Base-by-base conservation (phyloP, 768 basidiomycete species). In the Amanita exitialis region DNA sequence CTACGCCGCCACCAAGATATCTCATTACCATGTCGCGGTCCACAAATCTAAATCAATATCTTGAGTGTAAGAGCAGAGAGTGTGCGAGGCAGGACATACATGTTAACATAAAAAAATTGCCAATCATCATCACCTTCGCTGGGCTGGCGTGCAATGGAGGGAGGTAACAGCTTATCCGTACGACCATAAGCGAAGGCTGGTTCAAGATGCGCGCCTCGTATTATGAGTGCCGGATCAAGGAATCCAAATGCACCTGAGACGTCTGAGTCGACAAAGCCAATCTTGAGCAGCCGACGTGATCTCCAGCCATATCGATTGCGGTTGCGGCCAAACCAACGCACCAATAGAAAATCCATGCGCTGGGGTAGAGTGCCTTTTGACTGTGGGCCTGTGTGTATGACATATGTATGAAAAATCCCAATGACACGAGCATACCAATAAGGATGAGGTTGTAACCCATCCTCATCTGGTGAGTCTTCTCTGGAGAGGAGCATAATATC, bases 381-480 rank as follows among this genome's bases (percentile, higher is more conserved):
- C 10, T 36, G 13, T 15, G 36, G 48, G 36, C 48, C 48, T 25
- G 25, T 20, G 15, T 36, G 37, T n/a, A 38, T 55, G 9, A 66
- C 62, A 13, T 57, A 44, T 36, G 54, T 65, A 52, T 70, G 69
- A 47, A 61, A 64, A 32, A 71, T 51, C 6, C 64, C 47, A 35
- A 69, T 47, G 23, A 66, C 48, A 32, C 63, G 6, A 18, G 64
- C 56, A 60, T 72, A 73, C 64, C 63, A 58, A 51, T 60, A 59
- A 0, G 69, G 67, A 48, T 65, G 45, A 1, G 51, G 15, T 6
- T 4, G 6, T 28, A n/a, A 3, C n/a, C 43, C 55, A 18, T 58
- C 51, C 18, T 16, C 16, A 21, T 16, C 6, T 23, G 30, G 51
- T 0, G 15, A 8, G 15, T 43, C 43, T 37, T 51, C 49, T 4